Base-by-base conservation (phyloP, 805 yeast genomes). In the Wickerhamomyces chaumierensis region DNA sequence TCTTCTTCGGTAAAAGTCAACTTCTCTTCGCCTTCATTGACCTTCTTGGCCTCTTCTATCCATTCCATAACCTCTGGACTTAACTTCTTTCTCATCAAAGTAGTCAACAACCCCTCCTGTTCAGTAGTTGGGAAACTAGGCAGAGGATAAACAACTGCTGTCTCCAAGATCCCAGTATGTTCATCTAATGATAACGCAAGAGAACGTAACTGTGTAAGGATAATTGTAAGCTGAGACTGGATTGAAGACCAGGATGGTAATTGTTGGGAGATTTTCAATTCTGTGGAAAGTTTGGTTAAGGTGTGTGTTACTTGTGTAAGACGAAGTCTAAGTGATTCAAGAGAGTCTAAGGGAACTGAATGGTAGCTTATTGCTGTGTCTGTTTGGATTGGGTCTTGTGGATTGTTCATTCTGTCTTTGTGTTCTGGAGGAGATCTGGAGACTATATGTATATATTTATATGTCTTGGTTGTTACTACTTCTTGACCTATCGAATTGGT, bases 61-160 rank as follows among this genome's bases (percentile, higher is more conserved):
- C 97, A 90, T 35, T 75, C 82, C 37, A 78, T 83, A 2, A 90
- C 94, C 45, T 88, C 96, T 0, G 98, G 97, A 11, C 84, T 63
- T 36, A 81, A 80, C 55, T 88, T 90, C 56, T 88, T 92, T 42
- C 97, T 70, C 42, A 92, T 58, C 42, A 92, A 63, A 0, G 96
- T 87, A 0, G 94, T 82, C 37, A 88, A 61, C 28, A 92, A 66
- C 2, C 86, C 83, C 50, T 83, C 88, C 46, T 84, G 88, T 34
- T 84, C 81, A 1, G 85, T 73, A 0, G 94, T 75, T 8, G 96
- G 96, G 55, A 90, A 92, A 17, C 71, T 70, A 0, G 88, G 81
- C 39, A 84, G 63, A 1, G 98, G 98, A 52, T 75, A 90, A 1
- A 78, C 88, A 37, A 83, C 86, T 0, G 94, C 78, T 5, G 73